Conservation (phyloP, 108 stramenopile species). For the Nitzschia inconspicua region DNA sequence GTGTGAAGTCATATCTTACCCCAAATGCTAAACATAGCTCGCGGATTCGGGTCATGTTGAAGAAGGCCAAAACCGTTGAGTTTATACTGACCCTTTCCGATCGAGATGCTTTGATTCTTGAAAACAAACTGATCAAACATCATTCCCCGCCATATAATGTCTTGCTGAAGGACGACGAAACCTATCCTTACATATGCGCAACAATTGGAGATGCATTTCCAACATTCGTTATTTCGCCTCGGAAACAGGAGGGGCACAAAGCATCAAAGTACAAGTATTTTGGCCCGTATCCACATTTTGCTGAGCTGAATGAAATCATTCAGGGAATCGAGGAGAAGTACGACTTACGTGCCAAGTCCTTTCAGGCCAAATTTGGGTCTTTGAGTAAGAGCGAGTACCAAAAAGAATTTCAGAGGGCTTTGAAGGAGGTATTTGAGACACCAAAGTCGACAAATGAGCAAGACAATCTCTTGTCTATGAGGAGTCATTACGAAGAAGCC, state of each 20-base stretch:
- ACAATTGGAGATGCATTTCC: conserved; percentile 52
- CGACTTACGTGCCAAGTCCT: conserved; percentile 34
- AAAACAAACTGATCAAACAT: conserved; percentile 65
- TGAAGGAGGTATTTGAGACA: conserved; percentile 40
- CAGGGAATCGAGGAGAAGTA: conserved; percentile 45
- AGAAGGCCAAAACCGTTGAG: conserved; percentile 46
- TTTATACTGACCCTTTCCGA: conserved; percentile 56
- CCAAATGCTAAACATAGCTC: conserved; percentile 42
- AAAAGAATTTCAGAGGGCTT: conserved; percentile 25
- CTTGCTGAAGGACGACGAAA: conserved; percentile 61
- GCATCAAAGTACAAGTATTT: conserved; percentile 46
- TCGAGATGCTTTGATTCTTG: conserved; percentile 66
- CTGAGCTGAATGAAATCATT: conserved; percentile 41
- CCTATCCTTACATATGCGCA: conserved; percentile 73
- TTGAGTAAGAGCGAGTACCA: conserved; percentile 28
- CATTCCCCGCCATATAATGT: conserved; percentile 71
- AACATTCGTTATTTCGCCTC: conserved; percentile 44
- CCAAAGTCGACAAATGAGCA: background rate
- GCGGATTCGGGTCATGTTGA: conserved; percentile 53
- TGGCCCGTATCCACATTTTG: conserved; percentile 62
- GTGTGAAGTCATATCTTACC: conserved; percentile 54
- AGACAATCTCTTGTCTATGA: conserved; percentile 16
- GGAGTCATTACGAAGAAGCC: conserved; percentile 44
- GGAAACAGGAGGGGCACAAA: conserved; percentile 8
- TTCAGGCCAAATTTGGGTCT: conserved; percentile 32